Evolutionary conservation across 1,139 yeast genomes (phyloP).

Genomic region (Hemisphaericaspora subhashii): DNA sequence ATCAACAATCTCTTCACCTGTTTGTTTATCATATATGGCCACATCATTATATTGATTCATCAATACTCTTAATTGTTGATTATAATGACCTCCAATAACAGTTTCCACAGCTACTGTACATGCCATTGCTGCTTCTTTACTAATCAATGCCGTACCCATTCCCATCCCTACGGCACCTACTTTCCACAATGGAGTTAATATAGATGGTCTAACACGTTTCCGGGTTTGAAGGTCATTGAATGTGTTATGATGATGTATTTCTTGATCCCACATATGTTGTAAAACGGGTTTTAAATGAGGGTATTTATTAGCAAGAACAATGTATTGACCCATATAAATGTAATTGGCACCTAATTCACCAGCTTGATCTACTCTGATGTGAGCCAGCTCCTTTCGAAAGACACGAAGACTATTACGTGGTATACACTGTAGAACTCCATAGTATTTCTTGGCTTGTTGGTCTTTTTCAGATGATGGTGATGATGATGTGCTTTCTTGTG

Average conservation of each 20-base stretch:
- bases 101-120: constrained; percentile 99
- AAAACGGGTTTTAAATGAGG: constrained; percentile 74
- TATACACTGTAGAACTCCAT: too few relatives aligned
- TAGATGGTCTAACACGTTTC: constrained; percentile 85
- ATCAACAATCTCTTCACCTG: constrained; percentile 33
- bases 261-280: constrained; percentile 98
- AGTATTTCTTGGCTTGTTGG: constrained; percentile 19
- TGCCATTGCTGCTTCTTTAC: constrained; percentile 98
- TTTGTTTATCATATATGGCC: constrained; percentile 44
- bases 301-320: constrained; percentile 65
- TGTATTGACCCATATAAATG: constrained; percentile 88
- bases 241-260: constrained; percentile 82
- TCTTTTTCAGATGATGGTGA: constrained; percentile 2
- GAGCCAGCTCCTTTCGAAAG: too few relatives aligned
- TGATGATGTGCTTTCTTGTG: constrained; percentile 1
- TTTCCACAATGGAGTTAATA: constrained; percentile 92
- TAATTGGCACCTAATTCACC: constrained; percentile 98
- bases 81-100: constrained; percentile 95
- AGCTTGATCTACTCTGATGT: constrained; percentile 95
- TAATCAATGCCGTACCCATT: constrained; percentile 77
- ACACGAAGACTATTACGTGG: too few relatives aligned
- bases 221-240: constrained; percentile 75
- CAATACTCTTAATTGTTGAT: constrained; percentile 79
- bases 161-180: constrained; percentile 88
- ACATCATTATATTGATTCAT: constrained; percentile 56